Base-by-base conservation (phyloP, 306 rosid species). In the Fagus crenata region DNA sequence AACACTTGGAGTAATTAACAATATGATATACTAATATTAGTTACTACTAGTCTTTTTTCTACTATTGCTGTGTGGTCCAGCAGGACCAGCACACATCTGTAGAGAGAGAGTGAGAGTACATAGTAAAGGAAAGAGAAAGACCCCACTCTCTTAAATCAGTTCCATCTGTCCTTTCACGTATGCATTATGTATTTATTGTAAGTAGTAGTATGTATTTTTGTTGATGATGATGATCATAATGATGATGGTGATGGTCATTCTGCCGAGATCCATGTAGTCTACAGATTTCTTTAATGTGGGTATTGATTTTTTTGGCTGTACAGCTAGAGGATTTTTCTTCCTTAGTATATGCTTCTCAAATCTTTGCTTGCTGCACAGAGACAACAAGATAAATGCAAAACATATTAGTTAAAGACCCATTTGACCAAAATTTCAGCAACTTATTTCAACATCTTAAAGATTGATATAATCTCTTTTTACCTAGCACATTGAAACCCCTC, bases 331-430 rank as follows among this genome's bases (percentile, higher is more conserved):
- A 79, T 86, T 65, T 65, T 77, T 75, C 87, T 85, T 85, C 86
- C 85, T 84, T 86, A 2, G 82, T 86, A 84, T 89, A 84, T 80
- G 91, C 91, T 89, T 87, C 92, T 90, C 90, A 65, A 86, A 90
- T 81, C 73, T 82, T 90, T 89, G 51, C 93, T 90, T 22, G 28
- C 28, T 22, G 28, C 28, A 89, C 80, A 80, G 1, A 67, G 3
- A 74, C 35, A 74, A 22, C 28, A 80, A 78, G 49, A 76, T 32
- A 77, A 56, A 49, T 70, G 72, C 22, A 7, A 70, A 56, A 71
- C 51, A 2, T 46, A 32, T 32, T 18, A 40, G 5, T 61, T 18
- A 71, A 8, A 67, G 69, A 17, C 41, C 65, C 63, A 31, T 15
- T n/a, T 63, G 14, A 59, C 59, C 0, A 18, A 13, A 61, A 13